Evolutionary conservation across 306 rosid species (phyloP).

Genomic region (Vicia sativa): DNA sequence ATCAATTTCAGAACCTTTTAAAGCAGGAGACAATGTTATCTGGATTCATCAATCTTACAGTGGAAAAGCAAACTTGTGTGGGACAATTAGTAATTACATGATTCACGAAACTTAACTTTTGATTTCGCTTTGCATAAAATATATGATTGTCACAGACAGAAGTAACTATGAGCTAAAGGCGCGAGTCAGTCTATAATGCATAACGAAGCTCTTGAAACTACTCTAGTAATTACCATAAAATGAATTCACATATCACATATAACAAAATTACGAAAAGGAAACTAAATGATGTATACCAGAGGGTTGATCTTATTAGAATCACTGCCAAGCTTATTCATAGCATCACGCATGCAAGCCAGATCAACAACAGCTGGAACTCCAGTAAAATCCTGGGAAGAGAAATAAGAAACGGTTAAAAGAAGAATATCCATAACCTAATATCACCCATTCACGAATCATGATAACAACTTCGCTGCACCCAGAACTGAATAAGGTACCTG

Average conservation of each 20-base stretch:
- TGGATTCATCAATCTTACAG: too few relatives aligned
- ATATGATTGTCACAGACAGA: not conserved
- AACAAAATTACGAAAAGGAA: constrained; percentile 1
- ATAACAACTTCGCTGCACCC: not conserved
- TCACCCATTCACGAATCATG: constrained; percentile 4
- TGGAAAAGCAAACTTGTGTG: too few relatives aligned
- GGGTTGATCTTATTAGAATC: constrained; percentile 97
- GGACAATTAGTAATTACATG: not conserved
- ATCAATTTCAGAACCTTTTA: too few relatives aligned
- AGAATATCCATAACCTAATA: not conserved
- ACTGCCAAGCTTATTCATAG: constrained; percentile 94
- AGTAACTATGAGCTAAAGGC: constrained; percentile 17
- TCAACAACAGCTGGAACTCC: constrained; percentile 99
- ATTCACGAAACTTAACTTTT: constrained; percentile 16
- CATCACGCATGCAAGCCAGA: constrained; percentile 99
- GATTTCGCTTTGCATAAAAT: not conserved
- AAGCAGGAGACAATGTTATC: too few relatives aligned
- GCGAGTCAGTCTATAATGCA: not conserved
- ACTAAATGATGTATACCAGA: constrained; percentile 58
- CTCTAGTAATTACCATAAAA: constrained; percentile 5
- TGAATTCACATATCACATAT: not conserved
- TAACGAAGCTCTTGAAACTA: constrained; percentile 13
- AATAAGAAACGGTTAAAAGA: constrained; percentile 14
- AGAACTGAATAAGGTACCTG: constrained; percentile 62
- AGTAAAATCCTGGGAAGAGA: constrained; percentile 75